Evolutionary conservation across 1,284 basidiomycete species (phyloP).

Genomic region (Boletus subluridellus): DNA sequence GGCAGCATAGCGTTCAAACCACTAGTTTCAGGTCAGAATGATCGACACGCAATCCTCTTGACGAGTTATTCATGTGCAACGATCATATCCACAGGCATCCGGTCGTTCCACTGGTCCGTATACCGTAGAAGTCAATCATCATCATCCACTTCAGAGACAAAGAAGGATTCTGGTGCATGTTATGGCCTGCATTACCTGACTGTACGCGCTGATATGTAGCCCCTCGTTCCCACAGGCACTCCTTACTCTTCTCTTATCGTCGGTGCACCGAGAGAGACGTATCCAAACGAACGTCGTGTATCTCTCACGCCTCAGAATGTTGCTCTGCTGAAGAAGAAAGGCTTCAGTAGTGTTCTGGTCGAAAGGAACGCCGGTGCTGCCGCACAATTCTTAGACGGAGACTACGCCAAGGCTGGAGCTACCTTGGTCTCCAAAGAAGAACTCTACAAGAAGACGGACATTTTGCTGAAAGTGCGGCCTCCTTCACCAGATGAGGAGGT

Average conservation of each 20-base stretch:
- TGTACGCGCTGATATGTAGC: constrained; percentile 1
- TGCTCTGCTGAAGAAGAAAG: constrained; percentile 72
- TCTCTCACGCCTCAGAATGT: constrained; percentile 77
- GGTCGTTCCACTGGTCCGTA: constrained; percentile 34
- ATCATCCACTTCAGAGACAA: constrained; percentile 12
- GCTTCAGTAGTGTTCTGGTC: constrained; percentile 68
- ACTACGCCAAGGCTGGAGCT: constrained; percentile 75
- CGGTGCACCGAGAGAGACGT: constrained; percentile 73
- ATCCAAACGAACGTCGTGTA: constrained; percentile 73
- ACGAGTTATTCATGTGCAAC: constrained; percentile 4
- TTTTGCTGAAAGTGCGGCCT: constrained; percentile 79
- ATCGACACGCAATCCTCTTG: neutral
- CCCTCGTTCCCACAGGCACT: constrained; percentile 40
- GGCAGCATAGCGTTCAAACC: constrained; percentile 18
- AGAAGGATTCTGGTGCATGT: constrained; percentile 28
- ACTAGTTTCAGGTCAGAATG: constrained; percentile 24
- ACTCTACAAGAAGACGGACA: constrained; percentile 62
- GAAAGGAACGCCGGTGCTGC: constrained; percentile 67
- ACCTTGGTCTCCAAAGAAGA: constrained; percentile 64
- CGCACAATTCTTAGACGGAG: constrained; percentile 76
- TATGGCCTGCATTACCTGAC: neutral
- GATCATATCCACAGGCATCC: constrained; percentile 20
- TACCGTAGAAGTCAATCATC: constrained; percentile 22
- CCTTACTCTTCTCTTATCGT: constrained; percentile 74
- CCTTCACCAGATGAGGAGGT: constrained; percentile 62